Base-by-base conservation (phyloP, 2,329 filamentous ascomycete genomes). In the Monosporascus sp. region DNA sequence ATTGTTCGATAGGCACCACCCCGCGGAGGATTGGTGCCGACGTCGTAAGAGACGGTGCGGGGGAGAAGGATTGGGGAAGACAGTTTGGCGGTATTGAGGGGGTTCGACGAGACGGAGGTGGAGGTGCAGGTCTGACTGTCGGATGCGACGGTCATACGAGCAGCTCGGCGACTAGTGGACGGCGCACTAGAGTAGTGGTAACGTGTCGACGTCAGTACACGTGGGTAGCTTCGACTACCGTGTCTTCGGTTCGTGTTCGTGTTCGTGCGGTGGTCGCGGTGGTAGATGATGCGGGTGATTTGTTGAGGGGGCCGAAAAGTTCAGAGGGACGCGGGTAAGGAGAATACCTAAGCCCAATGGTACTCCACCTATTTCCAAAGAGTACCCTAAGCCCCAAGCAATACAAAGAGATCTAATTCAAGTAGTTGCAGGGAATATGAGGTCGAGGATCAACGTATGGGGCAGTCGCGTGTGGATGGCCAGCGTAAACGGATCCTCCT, bases 11-110 rank as follows among this genome's bases (percentile, higher is more conserved):
- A 78, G 63, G 72, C 70, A 68, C 73, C 75, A 80, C 85, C 80
- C 75, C 85, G 78, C 67, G 82, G 81, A 71, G 80, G 77, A 64
- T 89, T 87, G 65, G 86, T 84, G 76, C 87, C 87, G 79, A 86
- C 87, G 80, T 91, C 88, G 82, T 94, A 95, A 74, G 90, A 91
- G 81, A 94, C 87, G 80, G 90, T 91, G 72, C 90, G 90, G 73
- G 90, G 87, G 68, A 95, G 83, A 69, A 96, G 81, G 75, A 94
- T 80, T 78, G 82, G 87, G 73, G 92, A 90, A 86, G 91, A 93
- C 90, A 95, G 86, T 79, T 96, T 95, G 90, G 87, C 90, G 90
- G 90, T 93, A 75, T 88, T 89, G 76, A 70, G 56, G 59, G 68
- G 61, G 59, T 59, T 36, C 36, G 59, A 58, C 59, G 63, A 59